Base-by-base conservation (phyloP, 768 basidiomycete genomes). In the Mrakia frigida region DNA sequence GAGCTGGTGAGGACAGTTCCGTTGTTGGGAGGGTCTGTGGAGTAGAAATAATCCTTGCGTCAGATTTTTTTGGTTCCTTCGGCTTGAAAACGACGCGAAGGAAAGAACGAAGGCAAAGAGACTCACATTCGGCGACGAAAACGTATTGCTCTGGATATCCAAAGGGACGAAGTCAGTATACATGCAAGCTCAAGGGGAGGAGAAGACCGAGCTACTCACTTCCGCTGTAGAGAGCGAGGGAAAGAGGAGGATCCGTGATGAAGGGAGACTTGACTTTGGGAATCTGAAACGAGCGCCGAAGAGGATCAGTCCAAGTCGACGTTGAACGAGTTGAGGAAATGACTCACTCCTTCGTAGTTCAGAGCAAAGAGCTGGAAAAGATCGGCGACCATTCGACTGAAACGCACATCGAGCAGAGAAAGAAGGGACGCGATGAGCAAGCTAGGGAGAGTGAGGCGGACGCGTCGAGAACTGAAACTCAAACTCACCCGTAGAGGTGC, bases 301-400 rank as follows among this genome's bases (percentile, higher is more conserved):
- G 18, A 56, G 53, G 53, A n/a, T 52, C 50, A 52, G 50, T 14
- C 16, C 16, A 18, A 18, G 16, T 16, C 50, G 9, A 6, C 16
- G 53, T 7, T 3, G 46, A 23, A 28, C 7, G 50, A 31, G 52
- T 7, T 6, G 7, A 33, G 3, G 41, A 33, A 53, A 46, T 6
- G 69, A 33, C 70, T 28, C 28, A 71, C 69, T 6, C 33, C 31
- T 13, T 33, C 31, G 60, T 41, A 63, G 56, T 39, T 73, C 13
- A 28, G 3, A 41, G 41, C 72, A 28, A 63, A 25, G 43, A 63
- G 59, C 59, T 73, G 72, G 72, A 73, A 73, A 41, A 73, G 72
- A 59, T 73, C 72, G 56, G 72, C 72, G 60, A 73, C 72, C 72
- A 73, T 73, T 5, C 72, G 72, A 4, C 72, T 73, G 60, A 2